Percentiles rank a stretch among this genome's conserved stretches.
phyloP scores from a whole-genome alignment of 331 rosid genomes.

The Arachis monticola region DNA sequence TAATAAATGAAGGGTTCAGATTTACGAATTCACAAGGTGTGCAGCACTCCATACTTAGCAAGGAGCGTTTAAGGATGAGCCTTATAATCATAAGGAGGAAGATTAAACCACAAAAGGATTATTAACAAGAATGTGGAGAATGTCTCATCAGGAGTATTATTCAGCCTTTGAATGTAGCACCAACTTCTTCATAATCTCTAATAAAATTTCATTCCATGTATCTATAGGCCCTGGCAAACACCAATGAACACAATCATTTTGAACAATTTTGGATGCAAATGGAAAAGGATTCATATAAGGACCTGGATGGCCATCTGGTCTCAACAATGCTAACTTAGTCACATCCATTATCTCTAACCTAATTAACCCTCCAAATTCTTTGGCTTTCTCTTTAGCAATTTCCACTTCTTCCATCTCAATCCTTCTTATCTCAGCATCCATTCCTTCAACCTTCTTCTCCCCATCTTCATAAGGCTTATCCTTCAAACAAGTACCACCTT shows the following conservation, averaged over 20 bases:
- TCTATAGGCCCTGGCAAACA: slow-evolving; percentile 80
- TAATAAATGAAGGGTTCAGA: too few species aligned
- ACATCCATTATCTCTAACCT: slow-evolving; percentile 21
- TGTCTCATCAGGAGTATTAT: background rate
- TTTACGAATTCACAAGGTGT: too few species aligned
- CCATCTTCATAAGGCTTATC: slow-evolving; percentile 46
- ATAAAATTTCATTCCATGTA: slow-evolving; percentile 72
- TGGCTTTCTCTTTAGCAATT: slow-evolving; percentile 38
- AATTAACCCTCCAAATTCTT: slow-evolving; percentile 9
- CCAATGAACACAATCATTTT: slow-evolving; percentile 81
- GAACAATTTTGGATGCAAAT: slow-evolving; percentile 53
- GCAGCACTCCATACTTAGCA: too few species aligned
- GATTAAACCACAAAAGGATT: background rate
- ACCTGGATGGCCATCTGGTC: slow-evolving; percentile 82
- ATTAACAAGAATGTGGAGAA: background rate
- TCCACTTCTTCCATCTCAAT: slow-evolving; percentile 65
- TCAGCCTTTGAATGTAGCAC: slow-evolving; percentile 3
- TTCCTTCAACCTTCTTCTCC: slow-evolving; percentile 60
- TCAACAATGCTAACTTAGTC: slow-evolving; percentile 45
- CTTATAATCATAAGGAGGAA: slow-evolving; percentile 12
- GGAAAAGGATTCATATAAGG: slow-evolving; percentile 71
- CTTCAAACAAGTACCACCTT: slow-evolving; percentile 68
- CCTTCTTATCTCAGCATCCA: slow-evolving; percentile 65
- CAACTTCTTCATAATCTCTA: slow-evolving; percentile 51
- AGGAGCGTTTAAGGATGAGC: too few species aligned